Base-by-base conservation (phyloP, 495 filamentous ascomycete species). In the Neurospora tetrasperma region DNA sequence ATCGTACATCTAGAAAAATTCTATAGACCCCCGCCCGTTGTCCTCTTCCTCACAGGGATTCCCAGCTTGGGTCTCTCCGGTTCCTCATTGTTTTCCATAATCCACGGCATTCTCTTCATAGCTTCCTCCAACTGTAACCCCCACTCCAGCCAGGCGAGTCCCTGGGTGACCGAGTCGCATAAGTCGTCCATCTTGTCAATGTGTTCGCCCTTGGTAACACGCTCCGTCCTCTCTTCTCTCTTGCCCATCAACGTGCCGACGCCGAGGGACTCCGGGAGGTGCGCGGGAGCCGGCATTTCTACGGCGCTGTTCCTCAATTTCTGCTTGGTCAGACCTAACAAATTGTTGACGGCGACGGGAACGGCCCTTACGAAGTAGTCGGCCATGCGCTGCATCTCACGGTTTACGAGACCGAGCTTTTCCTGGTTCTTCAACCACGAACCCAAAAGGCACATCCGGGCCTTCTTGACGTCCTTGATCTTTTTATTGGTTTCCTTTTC, bases 131-230 rank as follows among this genome's bases (percentile, higher is more conserved):
- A 80, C 79, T 93, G 94, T 74, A 84, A 81, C 78, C 94, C 88
- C 95, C 95, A 98, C 72, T 91, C 86, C 69, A 94, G 79, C 92
- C 92, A 97, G 11, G 93, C 91, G 74, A 94, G 82, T 1, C 91
- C 96, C 82, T 98, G 95, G 74, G 97, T 77, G 41, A 98, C 80
- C 80, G 91, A 92, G 87, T 98, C 95, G 7, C 94, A 92, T 74
- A 98, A 83, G 85, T 98, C 95, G 83, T 98, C 95, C 75, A 97
- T 66, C 27, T 66, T 66, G 27, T 66, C 54, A 7, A 66, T 16
- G 54, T 66, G 54, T 38, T 66, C 54, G 54, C 5, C 54, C 54
- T 66, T 66, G 14, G 54, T 66, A 38, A 66, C 12, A 31, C 54
- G 54, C 27, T 66, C 54, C 7, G 54, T 31, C 27, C 14, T 66